A percentile compares a stretch with the other conserved stretches of the same genome.
These are phyloP conservation scores for Ganoderma multipileum DNA, from an alignment of 1,284 basidiomycete genomes.

Conservation along the genomic window DNA sequence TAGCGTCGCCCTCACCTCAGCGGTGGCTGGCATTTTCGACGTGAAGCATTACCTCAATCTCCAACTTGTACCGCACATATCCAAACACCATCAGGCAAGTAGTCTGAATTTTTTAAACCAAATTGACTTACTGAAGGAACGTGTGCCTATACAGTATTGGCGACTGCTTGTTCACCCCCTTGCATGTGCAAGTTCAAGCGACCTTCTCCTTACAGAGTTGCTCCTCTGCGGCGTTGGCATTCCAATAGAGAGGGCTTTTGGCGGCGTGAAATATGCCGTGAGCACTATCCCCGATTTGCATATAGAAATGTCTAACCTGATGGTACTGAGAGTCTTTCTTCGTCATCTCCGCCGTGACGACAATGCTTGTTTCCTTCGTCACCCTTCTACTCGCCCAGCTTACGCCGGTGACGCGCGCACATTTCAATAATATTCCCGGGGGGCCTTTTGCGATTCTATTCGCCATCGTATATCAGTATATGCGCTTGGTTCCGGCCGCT, in stretches of 20 bases:
- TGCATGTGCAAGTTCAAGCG: slow-evolving; percentile 85
- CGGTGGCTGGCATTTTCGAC: slow-evolving; percentile 80
- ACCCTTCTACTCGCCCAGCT: slow-evolving; percentile 58
- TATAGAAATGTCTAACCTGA: slow-evolving; percentile 12
- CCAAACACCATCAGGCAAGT: slow-evolving; percentile 47
- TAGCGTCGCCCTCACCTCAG: slow-evolving; percentile 69
- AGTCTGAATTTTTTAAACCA: background rate
- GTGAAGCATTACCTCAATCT: slow-evolving; percentile 85
- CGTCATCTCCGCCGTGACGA: slow-evolving; percentile 66
- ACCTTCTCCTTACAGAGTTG: slow-evolving; percentile 81
- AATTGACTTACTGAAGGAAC: background rate
- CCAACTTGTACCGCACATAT: slow-evolving; percentile 50
- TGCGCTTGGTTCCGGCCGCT: slow-evolving; percentile 75
- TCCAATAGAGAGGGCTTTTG: slow-evolving; percentile 86
- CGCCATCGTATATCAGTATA: slow-evolving; percentile 83
- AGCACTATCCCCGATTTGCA: slow-evolving; percentile 39
- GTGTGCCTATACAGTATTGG: slow-evolving; percentile 74
- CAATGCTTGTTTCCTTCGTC: slow-evolving; percentile 70
- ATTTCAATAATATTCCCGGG: slow-evolving; percentile 76
- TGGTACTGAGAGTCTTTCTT: slow-evolving; percentile 71
- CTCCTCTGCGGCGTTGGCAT: slow-evolving; percentile 79
- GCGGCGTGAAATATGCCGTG: slow-evolving; percentile 89
- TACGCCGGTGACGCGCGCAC: slow-evolving; percentile 55
- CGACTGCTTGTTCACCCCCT: slow-evolving; percentile 78
- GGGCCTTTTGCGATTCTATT: slow-evolving; percentile 79